Base-by-base conservation (phyloP, 2,329 filamentous ascomycete species). In the Cordyceps pruinosa region DNA sequence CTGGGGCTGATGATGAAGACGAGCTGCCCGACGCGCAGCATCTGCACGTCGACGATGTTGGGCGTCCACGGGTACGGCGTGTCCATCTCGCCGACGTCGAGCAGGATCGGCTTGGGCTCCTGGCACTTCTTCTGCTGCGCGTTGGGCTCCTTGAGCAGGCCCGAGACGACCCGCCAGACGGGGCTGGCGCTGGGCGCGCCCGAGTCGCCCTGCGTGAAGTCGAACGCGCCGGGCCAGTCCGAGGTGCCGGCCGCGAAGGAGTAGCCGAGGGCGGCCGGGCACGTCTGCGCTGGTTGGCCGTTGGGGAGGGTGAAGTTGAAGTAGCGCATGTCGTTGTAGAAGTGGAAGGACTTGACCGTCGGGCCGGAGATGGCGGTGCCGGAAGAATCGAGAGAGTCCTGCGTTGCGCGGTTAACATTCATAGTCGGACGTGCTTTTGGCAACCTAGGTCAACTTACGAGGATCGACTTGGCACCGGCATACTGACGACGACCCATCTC, bases 241-340 rank as follows among this genome's bases (percentile, higher is more conserved):
- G 90, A 89, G 0, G 93, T 97, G 12, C 93, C 93, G 1, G 89
- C 93, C 0, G 93, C 93, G 68, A 97, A 97, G 0, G 89, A 92
- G 68, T 94, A 96, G 6, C 93, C 93, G 59, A 97, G 75, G 0
- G 91, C 90, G 0, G 92, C 92, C 4, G 91, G 87, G 64, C 93
- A 97, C 0, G 92, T 96, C 50, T 74, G 77, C 7, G 85, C 88
- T 30, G 73, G 73, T 3, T 83, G 84, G 46, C 89, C 88, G 63
- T 96, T 90, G 0, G 86, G 80, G 1, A 92, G 83, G 3, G 75
- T 70, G 66, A 97, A 96, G 1, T 79, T 79, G 69, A 86, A 94
- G 64, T 82, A 83, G 5, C 86, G 83, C 77, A 97, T 87, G 69
- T 97, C 83, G 60, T 90, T 84, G 68, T 91, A 97, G 15, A 86